These are phyloP conservation scores for Quercus robur DNA, from an alignment of 306 rosid genomes.

Conservation along the genomic window DNA sequence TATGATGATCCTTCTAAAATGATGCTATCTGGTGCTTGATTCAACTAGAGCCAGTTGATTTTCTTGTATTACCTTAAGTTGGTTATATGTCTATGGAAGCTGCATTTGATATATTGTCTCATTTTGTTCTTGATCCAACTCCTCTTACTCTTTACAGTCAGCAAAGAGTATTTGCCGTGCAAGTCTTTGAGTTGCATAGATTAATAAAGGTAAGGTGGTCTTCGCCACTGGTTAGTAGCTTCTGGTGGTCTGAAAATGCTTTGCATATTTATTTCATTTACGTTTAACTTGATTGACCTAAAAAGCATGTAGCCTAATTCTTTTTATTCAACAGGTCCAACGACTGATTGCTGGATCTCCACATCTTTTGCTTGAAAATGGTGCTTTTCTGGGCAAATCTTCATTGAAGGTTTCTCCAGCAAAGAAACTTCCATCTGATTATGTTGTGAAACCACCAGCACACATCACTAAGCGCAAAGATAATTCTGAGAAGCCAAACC, in stretches of 20 bases:
- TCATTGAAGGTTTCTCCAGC: slow-evolving; percentile 45
- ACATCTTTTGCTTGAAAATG: slow-evolving; percentile 63
- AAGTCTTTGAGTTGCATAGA: slow-evolving; percentile 80
- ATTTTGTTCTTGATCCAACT: slow-evolving; percentile 57
- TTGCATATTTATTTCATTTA: slow-evolving; percentile 12
- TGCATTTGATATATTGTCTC: slow-evolving; percentile 26
- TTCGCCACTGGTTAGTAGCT: slow-evolving; percentile 10
- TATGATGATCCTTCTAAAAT: neutral
- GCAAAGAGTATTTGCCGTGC: slow-evolving; percentile 72
- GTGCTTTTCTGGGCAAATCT: slow-evolving; percentile 60
- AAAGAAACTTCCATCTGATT: slow-evolving; percentile 47
- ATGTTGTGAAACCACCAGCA: slow-evolving; percentile 37
- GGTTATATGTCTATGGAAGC: slow-evolving; percentile 17
- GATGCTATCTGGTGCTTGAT: slow-evolving; percentile 17
- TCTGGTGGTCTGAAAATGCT: slow-evolving; percentile 20
- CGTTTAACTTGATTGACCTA: slow-evolving; percentile 7
- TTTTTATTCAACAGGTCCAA: slow-evolving; percentile 74
- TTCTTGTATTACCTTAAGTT: slow-evolving; percentile 4
- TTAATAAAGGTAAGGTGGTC: slow-evolving; percentile 59
- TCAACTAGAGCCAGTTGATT: slow-evolving; percentile 20
- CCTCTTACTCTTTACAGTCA: slow-evolving; percentile 74
- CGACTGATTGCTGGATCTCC: slow-evolving; percentile 87
- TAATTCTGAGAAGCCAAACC: slow-evolving; percentile 51
- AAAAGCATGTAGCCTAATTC: slow-evolving; percentile 12
- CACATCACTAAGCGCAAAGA: slow-evolving; percentile 40